Evolutionary conservation across 2,329 filamentous ascomycete species (phyloP), one percentile per base, ranked within the genome.

Genomic region (Apiospora marii): DNA sequence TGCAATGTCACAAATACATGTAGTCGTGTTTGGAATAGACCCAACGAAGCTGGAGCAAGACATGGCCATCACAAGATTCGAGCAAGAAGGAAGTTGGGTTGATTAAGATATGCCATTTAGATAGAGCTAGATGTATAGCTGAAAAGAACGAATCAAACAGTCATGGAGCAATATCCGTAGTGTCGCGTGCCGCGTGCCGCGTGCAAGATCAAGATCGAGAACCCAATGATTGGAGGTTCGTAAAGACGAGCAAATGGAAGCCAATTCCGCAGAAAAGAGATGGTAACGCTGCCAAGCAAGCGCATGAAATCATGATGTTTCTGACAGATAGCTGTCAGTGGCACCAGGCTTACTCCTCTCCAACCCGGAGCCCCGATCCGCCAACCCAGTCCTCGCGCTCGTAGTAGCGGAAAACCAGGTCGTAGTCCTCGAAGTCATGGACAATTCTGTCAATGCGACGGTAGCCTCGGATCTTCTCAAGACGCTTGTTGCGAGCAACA

Each of bases 361-460:
- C 89, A 67, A 91, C 87, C 43, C 88, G 83, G 12, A 88, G 87
- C 34, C 81, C 82, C 74, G 87, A 87, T 14, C 85, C 84, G 14
- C 88, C 88, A 68, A 84, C 81, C 89, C 90, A 98, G 78, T 93
- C 96, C 76, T 97, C 91, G 73, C 94, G 91, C 86, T 98, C 95
- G 81, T 97, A 99, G 87, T 97, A 98, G 73, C 96, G 91, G 85
- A 99, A 99, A 67, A 99, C 93, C 49, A 99, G 87, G 82, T 98
- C 95, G 80, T 99, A 99, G 70, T 97, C 96, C 80, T 99, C 96
- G 78, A 99, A 92, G 79, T 98, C 95, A 82, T 99, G 96, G 69
- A 99, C 94, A 76, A 99, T 98, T 71, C 95, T 92, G 82, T 99
- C 96, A 70, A 98, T 90, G 27, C 96, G 91, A 74, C 93, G 90